phyloP scores from a whole-genome alignment of 495 filamentous ascomycete genomes.

The Jackrogersella minutella region DNA sequence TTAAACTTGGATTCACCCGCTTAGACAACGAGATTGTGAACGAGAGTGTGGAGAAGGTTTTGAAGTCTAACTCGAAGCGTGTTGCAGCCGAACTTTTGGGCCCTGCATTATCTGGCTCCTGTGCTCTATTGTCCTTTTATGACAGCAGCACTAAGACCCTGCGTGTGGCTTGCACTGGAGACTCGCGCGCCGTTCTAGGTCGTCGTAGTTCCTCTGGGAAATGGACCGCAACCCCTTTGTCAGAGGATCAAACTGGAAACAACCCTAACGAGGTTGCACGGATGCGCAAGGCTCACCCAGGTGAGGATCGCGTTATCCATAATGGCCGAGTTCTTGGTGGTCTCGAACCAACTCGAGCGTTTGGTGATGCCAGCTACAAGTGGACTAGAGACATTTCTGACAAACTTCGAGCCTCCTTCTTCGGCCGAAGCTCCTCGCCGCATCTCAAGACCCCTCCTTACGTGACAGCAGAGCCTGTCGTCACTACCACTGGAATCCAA shows the following conservation, averaged over 20 bases:
- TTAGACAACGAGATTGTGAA: slow-evolving; percentile 94
- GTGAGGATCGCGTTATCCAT: slow-evolving; percentile 80
- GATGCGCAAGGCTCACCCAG: slow-evolving; percentile 84
- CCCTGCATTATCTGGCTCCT: slow-evolving; percentile 93
- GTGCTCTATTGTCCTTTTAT: slow-evolving; percentile 95
- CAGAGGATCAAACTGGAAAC: slow-evolving; percentile 89
- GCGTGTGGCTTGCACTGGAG: slow-evolving; percentile 91
- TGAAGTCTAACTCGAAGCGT: slow-evolving; percentile 84
- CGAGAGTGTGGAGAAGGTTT: slow-evolving; percentile 84
- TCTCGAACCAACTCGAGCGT: slow-evolving; percentile 90
- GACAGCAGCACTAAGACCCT: slow-evolving; percentile 83
- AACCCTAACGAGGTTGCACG: slow-evolving; percentile 84
- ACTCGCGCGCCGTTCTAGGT: slow-evolving; percentile 92
- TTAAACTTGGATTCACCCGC: slow-evolving; percentile 88
- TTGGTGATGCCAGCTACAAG: slow-evolving; percentile 96
- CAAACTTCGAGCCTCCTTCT: slow-evolving; percentile 82
- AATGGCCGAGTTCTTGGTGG: slow-evolving; percentile 92
- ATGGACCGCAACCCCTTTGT: slow-evolving; percentile 90
- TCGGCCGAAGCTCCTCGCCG: slow-evolving; percentile 76
- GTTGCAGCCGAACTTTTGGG: slow-evolving; percentile 90
- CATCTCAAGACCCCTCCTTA: slow-evolving; percentile 91
- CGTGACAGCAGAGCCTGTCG: slow-evolving; percentile 93
- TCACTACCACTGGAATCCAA: slow-evolving; percentile 94
- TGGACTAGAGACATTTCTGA: slow-evolving; percentile 87
- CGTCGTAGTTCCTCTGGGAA: slow-evolving; percentile 79